These are phyloP conservation scores for Metschnikowia cerradonensis DNA, from an alignment of 805 yeast species.

Conservation along the genomic window DNA sequence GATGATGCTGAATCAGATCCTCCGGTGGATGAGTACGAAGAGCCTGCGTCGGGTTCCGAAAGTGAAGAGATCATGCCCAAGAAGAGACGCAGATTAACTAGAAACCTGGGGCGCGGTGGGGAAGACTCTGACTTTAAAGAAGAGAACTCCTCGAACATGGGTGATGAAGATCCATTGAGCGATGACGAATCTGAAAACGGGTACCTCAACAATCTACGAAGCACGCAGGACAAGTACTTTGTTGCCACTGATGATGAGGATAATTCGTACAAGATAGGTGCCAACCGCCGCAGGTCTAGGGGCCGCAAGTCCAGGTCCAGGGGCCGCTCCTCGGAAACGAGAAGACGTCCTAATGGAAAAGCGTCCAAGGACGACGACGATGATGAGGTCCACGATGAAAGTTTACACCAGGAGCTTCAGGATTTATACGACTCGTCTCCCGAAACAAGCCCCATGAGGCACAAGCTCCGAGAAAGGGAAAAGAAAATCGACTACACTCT, in stretches of 20 bases:
- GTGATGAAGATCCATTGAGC: conserved; percentile 9
- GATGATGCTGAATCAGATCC: conserved; percentile 7
- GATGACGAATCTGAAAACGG: conserved; percentile 14
- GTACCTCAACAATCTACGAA: conserved; percentile 23
- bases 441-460: conserved; percentile 39
- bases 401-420: conserved; percentile 59
- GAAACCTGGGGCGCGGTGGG: conserved; percentile 6
- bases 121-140: conserved; percentile 22
- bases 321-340: conserved; percentile 19
- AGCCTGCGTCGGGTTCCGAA: conserved; percentile 8
- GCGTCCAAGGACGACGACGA: conserved; percentile 13
- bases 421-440: conserved; percentile 64
- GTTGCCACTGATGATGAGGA: conserved; percentile 39
- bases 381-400: conserved; percentile 30
- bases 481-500: conserved; percentile 69
- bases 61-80: conserved; percentile 11
- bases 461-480: conserved; percentile 45
- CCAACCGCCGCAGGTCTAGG: conserved; percentile 18
- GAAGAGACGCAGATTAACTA: conserved; percentile 11
- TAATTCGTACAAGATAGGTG: conserved; percentile 18
- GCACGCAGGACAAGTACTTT: conserved; percentile 24
- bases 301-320: conserved; percentile 21
- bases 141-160: conserved; percentile 10
- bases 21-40: conserved; percentile 9
- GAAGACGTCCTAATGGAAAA: conserved; percentile 5